phyloP scores from a whole-genome alignment of 164 flowering plant genomes.

The Piper longum region DNA sequence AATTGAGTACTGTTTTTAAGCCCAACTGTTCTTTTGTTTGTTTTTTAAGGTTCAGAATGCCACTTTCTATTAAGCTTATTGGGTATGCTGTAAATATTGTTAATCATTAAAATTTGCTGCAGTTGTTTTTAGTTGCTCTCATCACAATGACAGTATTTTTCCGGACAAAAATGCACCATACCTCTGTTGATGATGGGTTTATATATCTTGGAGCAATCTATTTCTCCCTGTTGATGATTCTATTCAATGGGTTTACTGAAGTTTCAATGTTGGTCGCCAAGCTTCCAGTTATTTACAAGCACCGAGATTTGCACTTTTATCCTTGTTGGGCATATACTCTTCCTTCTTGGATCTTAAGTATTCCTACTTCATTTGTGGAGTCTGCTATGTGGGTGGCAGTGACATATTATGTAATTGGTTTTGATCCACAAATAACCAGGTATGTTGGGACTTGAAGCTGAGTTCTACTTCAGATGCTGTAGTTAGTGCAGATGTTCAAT shows the following conservation, averaged over 20 bases:
- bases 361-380: slow-evolving; percentile 81
- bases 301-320: slow-evolving; percentile 85
- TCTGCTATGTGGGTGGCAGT: slow-evolving; percentile 87
- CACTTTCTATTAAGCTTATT: not conserved
- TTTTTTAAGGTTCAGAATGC: not conserved
- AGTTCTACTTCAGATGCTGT: not conserved
- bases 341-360: slow-evolving; percentile 85
- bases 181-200: slow-evolving; percentile 70
- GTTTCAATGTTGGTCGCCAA: slow-evolving; percentile 86
- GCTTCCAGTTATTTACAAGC: slow-evolving; percentile 92
- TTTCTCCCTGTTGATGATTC: slow-evolving; percentile 70
- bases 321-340: slow-evolving; percentile 91
- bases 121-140: slow-evolving; percentile 82
- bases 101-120: slow-evolving; percentile 14
- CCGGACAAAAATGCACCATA: slow-evolving; percentile 68
- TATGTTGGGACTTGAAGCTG: slow-evolving; percentile 8
- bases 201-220: slow-evolving; percentile 79
- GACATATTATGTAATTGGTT: slow-evolving; percentile 86
- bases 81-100: no score
- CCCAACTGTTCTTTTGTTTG: no score
- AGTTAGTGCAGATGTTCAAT: not conserved
- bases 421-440: slow-evolving; percentile 78
- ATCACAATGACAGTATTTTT: slow-evolving; percentile 90
- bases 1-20: no score
- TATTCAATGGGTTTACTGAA: slow-evolving; percentile 95